These are phyloP conservation scores for Acer campestre DNA, from an alignment of 345 rosid species.

Conservation along the genomic window DNA sequence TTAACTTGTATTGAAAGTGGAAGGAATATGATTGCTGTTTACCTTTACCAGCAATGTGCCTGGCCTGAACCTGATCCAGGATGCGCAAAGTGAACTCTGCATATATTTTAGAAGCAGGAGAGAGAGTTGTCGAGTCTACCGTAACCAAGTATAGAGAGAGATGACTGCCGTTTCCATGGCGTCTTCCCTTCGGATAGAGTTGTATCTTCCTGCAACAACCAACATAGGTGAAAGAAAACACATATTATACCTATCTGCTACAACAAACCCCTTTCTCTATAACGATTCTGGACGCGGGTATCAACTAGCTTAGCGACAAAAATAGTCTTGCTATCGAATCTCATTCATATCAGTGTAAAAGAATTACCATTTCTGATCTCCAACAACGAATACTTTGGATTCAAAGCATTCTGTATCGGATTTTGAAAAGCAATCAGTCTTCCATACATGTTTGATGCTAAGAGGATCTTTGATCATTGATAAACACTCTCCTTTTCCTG, in stretches of 20 bases:
- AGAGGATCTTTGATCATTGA: constrained; percentile 24
- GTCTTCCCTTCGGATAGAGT: background rate
- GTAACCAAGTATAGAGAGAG: constrained; percentile 36
- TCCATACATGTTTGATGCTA: constrained; percentile 33
- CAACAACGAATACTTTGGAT: constrained; percentile 28
- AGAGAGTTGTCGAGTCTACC: constrained; percentile 26
- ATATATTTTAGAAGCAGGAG: constrained; percentile 31
- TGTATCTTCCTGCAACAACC: too few relatives aligned
- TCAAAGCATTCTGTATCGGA: constrained; percentile 17
- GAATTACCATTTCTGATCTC: constrained; percentile 41
- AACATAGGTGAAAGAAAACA: too few relatives aligned
- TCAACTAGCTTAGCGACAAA: background rate
- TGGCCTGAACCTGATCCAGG: constrained; percentile 33
- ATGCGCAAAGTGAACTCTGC: constrained; percentile 37
- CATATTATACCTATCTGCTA: too few relatives aligned
- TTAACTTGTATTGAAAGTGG: background rate
- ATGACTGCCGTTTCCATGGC: constrained; percentile 22
- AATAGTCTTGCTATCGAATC: background rate
- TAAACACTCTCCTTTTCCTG: constrained; percentile 40
- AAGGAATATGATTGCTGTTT: constrained; percentile 9
- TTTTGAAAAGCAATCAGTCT: constrained; percentile 33
- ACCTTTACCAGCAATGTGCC: constrained; percentile 37
- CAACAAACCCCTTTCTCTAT: too few relatives aligned
- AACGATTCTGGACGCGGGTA: too few relatives aligned
- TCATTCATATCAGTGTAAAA: background rate